Base-by-base conservation (phyloP, 1,284 basidiomycete genomes). In the Ustilago lituana region DNA sequence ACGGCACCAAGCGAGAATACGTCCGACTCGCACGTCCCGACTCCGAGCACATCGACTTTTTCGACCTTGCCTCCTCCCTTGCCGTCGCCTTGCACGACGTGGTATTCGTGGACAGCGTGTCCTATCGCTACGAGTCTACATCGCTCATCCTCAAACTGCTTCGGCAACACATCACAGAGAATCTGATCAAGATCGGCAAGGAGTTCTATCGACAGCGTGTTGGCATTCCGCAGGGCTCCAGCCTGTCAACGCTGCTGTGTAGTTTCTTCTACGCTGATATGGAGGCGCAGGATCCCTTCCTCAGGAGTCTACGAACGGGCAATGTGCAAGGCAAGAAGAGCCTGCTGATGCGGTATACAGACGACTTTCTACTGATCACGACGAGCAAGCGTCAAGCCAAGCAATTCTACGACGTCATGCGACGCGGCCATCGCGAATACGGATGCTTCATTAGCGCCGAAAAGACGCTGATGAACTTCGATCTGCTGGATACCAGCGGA, bases 181-280 rank as follows among this genome's bases (percentile, higher is more conserved):
- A 97, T 70, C 88, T 96, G 17, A 92, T 98, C 79, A 76, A 76
- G 57, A 70, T 81, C 44, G 91, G 90, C 0, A 76, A 85, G 8
- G 84, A 87, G 36, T 91, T 91, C 79, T 94, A 90, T 79, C 88
- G 90, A 2, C 96, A 98, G 82, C 87, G 87, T 8, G 87, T 92
- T 11, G 96, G 96, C 0, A 98, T 98, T 26, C 94, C 96, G 0
- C 96, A 98, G 82, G 96, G 96, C 14, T 97, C 94, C 0, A 88
- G 93, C 23, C 84, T 98, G 24, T 96, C 93, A 5, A 88, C 91
- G 1, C 79, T 98, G 26, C 84, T 99, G 1, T 99, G 96, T 50
- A 76, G 68, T 40, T 68, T 79, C 82, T 96, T 94, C 82, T 98
- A 98, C 67, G 94, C 93, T 1, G 89, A 94, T 75, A 85, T 98